Base-by-base conservation (phyloP, 2,329 filamentous ascomycete genomes). In the Colletotrichum sp. region DNA sequence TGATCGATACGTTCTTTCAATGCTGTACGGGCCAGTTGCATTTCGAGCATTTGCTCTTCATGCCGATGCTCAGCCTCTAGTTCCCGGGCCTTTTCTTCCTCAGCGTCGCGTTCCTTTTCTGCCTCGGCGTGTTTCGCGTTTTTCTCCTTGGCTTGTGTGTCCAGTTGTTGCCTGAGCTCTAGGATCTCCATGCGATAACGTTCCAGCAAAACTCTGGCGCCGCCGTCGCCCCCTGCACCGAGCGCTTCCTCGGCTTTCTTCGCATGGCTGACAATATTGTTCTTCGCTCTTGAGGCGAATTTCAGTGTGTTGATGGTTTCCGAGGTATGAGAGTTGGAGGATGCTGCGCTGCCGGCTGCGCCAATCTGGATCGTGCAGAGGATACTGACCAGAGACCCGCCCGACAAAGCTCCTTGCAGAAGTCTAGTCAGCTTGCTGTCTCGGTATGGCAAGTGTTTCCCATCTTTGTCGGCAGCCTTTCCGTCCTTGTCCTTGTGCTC, bases 1-100 rank as follows among this genome's bases (percentile, higher is more conserved):
- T 99, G 97, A 83, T 98, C 96, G 80, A 99, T 99, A 34, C 97
- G 93, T 87, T 99, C 97, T 84, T 99, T 99, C 71, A 99, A 87
- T 1, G 97, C 97, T 1, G 97, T 99, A 57, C 97, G 93, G 36
- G 97, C 97, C 63, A 99, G 90, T 83, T 99, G 97, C 95, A 99
- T 99, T 85, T 99, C 97, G 71, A 99, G 89, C 91, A 99, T 96
- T 84, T 99, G 97, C 86, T 99, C 97, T 82, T 98, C 96, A 80
- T 98, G 97, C 52, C 96, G 92, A 79, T 95, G 92, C 79, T 96
- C 93, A 9, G 95, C 94, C 85, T 98, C 95, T 80, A 94, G 92
- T 83, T 97, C 93, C 22, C 93, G 89, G 55, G 89, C 92, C 79
- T 93, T 91, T 81, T 97, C 95, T 79, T 95, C 92, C 81, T 95